These are phyloP conservation scores for Choiromyces venosus DNA, from an alignment of 495 filamentous ascomycete species.

Conservation along the genomic window DNA sequence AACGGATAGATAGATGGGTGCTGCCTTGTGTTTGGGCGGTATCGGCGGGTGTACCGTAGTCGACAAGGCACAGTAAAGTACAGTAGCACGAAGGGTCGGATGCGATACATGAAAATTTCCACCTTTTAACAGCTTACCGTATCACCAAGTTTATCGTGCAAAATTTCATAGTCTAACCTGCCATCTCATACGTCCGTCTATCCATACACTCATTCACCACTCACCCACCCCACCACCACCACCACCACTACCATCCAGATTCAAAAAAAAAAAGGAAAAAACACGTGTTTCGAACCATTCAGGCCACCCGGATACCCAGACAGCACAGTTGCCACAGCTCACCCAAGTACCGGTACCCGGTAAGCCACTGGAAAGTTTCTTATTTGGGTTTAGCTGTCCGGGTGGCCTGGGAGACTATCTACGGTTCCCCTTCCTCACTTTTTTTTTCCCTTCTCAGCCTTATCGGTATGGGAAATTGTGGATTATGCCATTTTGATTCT, in stretches of 20 bases:
- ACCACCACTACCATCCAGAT: background rate
- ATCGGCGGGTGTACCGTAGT: background rate
- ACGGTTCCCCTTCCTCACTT: no score
- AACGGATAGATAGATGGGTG: background rate
- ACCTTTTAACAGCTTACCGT: background rate
- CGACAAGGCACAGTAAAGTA: background rate
- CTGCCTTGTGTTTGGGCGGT: background rate
- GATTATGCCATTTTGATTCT: background rate
- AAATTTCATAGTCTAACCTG: background rate
- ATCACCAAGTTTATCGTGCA: background rate
- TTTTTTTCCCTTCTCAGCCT: background rate
- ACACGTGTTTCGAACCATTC: background rate
- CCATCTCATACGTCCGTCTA: background rate
- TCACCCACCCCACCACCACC: no score
- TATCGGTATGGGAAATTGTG: background rate
- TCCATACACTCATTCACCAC: no score
- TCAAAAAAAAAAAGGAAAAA: background rate
- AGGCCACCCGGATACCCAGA: no score
- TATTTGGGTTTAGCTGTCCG: no score
- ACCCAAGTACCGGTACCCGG: no score
- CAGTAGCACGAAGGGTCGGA: background rate
- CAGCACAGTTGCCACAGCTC: no score
- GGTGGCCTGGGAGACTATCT: no score
- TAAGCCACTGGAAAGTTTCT: no score
- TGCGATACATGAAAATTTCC: background rate